Base-by-base conservation (phyloP, 2,329 filamentous ascomycete genomes). In the Aquanectria penicillioides region DNA sequence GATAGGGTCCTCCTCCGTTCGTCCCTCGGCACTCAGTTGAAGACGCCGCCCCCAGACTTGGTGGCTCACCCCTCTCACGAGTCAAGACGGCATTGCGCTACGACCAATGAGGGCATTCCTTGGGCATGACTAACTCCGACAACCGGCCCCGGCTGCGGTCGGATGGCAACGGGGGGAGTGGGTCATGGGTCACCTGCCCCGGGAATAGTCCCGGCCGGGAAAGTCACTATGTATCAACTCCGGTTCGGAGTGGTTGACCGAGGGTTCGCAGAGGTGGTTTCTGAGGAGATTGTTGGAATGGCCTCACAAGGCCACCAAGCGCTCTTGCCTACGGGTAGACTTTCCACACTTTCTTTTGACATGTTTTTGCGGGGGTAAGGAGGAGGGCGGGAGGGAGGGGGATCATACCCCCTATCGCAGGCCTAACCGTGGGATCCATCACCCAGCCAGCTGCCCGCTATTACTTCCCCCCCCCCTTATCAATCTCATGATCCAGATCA, bases 401-500 rank as follows among this genome's bases (percentile, higher is more conserved):
- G 34, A 20, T 20, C 9, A 37, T 37, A 5, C 17, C n/a, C n/a
- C n/a, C n/a, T n/a, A n/a, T n/a, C n/a, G n/a, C n/a, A n/a, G n/a
- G n/a, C n/a, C n/a, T n/a, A n/a, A n/a, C 37, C 22, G 37, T 17
- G 40, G 23, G 12, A 6, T 26, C 25, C 15, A 44, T 44, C 29
- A 29, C 50, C 50, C 33, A 34, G 17, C 48, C 40, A 29, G 47
- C 41, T 46, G 15, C 41, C 28, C 41, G 31, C 23, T 53, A 29
- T 31, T 31, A 31, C 38, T 29, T 8, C 53, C 44, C 44, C 7
- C 13, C 17, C 22, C 25, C 40, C 61, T 67, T 69, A 62, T 69
- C 67, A 62, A 69, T 68, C 67, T 68, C 51, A 69, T 68, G 65
- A 68, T 69, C 38, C 22, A 57, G 64, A 69, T 69, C 64, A 62